Conservation (phyloP, 768 basidiomycete genomes). For the Lactarius sanguifluus region DNA sequence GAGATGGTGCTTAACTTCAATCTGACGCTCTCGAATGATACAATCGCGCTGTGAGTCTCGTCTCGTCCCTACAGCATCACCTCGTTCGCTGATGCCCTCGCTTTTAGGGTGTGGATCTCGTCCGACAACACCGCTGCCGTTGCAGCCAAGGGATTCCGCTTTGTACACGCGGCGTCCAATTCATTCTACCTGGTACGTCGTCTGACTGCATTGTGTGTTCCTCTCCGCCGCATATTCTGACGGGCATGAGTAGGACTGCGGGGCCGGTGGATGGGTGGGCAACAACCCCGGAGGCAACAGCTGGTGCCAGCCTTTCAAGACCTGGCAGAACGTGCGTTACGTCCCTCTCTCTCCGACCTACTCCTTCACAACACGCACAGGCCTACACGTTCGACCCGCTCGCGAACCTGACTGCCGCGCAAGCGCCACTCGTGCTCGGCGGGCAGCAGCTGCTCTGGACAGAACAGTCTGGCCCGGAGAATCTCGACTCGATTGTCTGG, state of each 20-base stretch:
- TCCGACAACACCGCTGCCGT: constrained; percentile 59
- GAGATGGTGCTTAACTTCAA: constrained; percentile 6
- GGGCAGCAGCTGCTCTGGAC: constrained; percentile 74
- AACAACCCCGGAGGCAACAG: constrained; percentile 47
- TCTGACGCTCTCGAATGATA: constrained; percentile 14
- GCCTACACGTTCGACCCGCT: constrained; percentile 73
- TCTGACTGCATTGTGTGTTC: not conserved
- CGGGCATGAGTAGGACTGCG: constrained; percentile 52
- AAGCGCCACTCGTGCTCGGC: constrained; percentile 62
- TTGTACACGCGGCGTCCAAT: constrained; percentile 71
- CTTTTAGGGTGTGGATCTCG: constrained; percentile 68
- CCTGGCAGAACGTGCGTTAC: constrained; percentile 62
- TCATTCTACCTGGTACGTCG: constrained; percentile 68
- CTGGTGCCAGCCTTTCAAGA: constrained; percentile 81
- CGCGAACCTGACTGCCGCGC: constrained; percentile 47
- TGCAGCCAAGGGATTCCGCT: constrained; percentile 54
- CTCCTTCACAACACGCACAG: too few relatives aligned
- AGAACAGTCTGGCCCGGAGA: constrained; percentile 66
- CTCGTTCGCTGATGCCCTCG: not conserved
- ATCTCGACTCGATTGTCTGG: constrained; percentile 69
- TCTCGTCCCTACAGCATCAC: not conserved
- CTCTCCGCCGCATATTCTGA: not conserved
- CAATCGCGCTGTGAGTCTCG: constrained; percentile 13
- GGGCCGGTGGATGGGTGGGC: constrained; percentile 70
- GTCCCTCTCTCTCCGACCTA: too few relatives aligned